Evolutionary conservation across 306 rosid genomes (phyloP).

Genomic region (Arachis stenosperma): DNA sequence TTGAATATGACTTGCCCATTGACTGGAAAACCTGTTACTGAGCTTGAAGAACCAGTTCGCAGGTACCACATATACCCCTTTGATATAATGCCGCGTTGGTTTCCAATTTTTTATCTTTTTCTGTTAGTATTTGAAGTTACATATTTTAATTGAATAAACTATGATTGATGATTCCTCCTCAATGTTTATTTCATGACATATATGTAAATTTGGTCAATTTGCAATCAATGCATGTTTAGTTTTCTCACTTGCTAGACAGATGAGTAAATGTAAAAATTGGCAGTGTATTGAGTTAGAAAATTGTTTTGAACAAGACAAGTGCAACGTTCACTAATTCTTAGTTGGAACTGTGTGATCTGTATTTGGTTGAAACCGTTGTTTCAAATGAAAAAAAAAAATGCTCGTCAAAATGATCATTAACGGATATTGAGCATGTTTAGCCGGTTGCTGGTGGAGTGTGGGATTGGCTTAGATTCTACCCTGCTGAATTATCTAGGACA

Average conservation of each 20-base stretch:
- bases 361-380: neutral
- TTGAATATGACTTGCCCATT: slow-evolving; percentile 77
- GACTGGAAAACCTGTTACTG: slow-evolving; percentile 77
- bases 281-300: neutral
- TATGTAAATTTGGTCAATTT: neutral
- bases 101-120: neutral
- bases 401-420: slow-evolving; percentile 10
- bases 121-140: neutral
- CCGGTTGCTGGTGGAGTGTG: slow-evolving; percentile 22
- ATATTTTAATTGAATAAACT: slow-evolving; percentile 26
- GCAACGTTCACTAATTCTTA: neutral
- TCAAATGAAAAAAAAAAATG: slow-evolving; percentile 10
- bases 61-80: slow-evolving; percentile 54
- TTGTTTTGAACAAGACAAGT: slow-evolving; percentile 1
- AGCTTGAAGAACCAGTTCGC: slow-evolving; percentile 80
- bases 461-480: neutral
- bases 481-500: slow-evolving; percentile 11
- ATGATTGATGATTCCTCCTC: neutral
- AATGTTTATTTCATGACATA: slow-evolving; percentile 18
- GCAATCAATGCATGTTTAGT: slow-evolving; percentile 10
- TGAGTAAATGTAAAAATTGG: slow-evolving; percentile 16
- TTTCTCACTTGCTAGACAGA: slow-evolving; percentile 15
- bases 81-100: slow-evolving; percentile 11
- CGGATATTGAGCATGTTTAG: slow-evolving; percentile 20
- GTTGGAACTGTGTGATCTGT: neutral